Evolutionary conservation across 2,329 filamentous ascomycete species (phyloP).

Genomic region (Neoarthrinium moseri): DNA sequence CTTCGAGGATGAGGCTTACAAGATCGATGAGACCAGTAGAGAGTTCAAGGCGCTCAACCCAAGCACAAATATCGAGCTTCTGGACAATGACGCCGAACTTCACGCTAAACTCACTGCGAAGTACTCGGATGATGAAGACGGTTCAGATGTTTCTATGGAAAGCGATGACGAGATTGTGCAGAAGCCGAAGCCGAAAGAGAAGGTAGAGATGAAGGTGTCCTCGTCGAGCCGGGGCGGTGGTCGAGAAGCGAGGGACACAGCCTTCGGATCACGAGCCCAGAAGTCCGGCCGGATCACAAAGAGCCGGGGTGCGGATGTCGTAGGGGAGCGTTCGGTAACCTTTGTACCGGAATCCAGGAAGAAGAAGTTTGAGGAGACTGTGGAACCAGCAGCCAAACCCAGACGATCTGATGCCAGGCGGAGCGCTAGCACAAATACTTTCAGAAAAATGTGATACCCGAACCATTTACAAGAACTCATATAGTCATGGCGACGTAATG

Average conservation of each 20-base stretch:
- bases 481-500: constrained; percentile 9
- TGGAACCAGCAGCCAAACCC: constrained; percentile 16
- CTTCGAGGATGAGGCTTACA: constrained; percentile 92
- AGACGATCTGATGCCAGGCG: constrained; percentile 48
- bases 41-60: constrained; percentile 91
- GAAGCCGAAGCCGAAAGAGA: constrained; percentile 25
- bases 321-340: constrained; percentile 68
- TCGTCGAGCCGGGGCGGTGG: constrained; percentile 64
- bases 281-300: constrained; percentile 47
- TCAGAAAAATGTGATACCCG: constrained; percentile 56
- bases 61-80: constrained; percentile 60
- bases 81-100: constrained; percentile 26
- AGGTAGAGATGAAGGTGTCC: constrained; percentile 64
- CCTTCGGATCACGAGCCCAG: constrained; percentile 55
- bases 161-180: constrained; percentile 36
- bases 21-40: constrained; percentile 82
- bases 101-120: constrained; percentile 26
- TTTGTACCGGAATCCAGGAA: constrained; percentile 65
- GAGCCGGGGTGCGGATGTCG: constrained; percentile 44
- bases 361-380: constrained; percentile 26
- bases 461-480: constrained; percentile 31
- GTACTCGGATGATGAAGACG: constrained; percentile 47
- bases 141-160: constrained; percentile 25
- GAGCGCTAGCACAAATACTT: constrained; percentile 75
- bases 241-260: constrained; percentile 52